phyloP scores from a whole-genome alignment of 345 rosid species.

The Limnanthes douglasii region DNA sequence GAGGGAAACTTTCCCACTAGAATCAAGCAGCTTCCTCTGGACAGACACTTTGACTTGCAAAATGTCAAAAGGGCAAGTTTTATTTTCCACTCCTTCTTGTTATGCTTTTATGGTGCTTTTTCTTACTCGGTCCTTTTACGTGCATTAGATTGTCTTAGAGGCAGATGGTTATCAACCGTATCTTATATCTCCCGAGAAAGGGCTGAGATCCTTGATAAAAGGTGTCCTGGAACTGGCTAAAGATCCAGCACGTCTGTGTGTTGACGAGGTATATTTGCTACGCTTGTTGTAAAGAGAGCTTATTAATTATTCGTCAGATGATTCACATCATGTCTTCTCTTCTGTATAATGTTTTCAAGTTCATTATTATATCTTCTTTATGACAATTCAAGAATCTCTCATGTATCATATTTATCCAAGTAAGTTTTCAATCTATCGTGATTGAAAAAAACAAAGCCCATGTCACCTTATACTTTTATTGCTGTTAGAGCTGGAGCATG shows the following conservation, averaged over 20 bases:
- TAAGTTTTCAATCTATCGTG: too few species aligned
- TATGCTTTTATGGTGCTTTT: conserved; percentile 4
- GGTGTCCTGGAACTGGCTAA: conserved; percentile 93
- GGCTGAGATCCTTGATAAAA: conserved; percentile 91
- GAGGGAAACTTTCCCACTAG: conserved; percentile 93
- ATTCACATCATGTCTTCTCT: too few species aligned
- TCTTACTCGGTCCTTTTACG: conserved; percentile 8
- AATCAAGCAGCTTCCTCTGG: conserved; percentile 94
- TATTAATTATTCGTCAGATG: too few species aligned
- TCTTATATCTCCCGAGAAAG: conserved; percentile 99
- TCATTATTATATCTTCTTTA: too few species aligned
- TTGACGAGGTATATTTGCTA: conserved; percentile 69
- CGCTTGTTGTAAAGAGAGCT: too few species aligned
- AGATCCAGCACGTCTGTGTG: conserved; percentile 89
- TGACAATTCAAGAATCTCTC: too few species aligned
- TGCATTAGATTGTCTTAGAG: conserved; percentile 72
- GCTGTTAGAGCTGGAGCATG: too few species aligned
- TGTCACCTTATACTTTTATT: too few species aligned
- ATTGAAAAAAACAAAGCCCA: too few species aligned
- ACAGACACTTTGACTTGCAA: conserved; percentile 82
- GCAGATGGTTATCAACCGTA: conserved; percentile 99
- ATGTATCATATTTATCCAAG: too few species aligned
- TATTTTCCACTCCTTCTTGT: conserved; percentile 4
- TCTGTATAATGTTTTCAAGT: too few species aligned
- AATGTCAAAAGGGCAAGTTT: conserved; percentile 84